A percentile compares a stretch with the other conserved stretches of the same genome.
Conservation (phyloP, 108 stramenopile species). For the Asterionellopsis glacialis region DNA sequence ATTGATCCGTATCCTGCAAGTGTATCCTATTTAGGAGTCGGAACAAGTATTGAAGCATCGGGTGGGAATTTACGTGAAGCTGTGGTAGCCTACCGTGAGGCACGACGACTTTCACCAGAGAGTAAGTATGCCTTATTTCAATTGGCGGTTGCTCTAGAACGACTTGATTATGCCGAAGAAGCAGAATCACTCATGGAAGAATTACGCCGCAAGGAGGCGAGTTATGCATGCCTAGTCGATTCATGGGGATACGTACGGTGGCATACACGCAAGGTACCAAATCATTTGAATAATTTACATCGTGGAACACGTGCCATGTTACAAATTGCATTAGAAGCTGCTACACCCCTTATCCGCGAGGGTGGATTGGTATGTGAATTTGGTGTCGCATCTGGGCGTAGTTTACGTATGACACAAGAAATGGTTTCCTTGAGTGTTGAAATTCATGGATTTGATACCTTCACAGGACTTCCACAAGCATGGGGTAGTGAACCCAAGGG, state of each 20-base stretch:
- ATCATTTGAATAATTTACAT: slow-evolving; percentile 58
- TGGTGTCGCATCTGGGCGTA: slow-evolving; percentile 76
- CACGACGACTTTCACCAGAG: slow-evolving; percentile 19
- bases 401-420: slow-evolving; percentile 78
- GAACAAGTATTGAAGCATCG: slow-evolving; percentile 56
- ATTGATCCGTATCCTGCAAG: slow-evolving; percentile 65
- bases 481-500: slow-evolving; percentile 81
- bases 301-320: slow-evolving; percentile 79
- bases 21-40: slow-evolving; percentile 64
- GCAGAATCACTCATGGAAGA: slow-evolving; percentile 67
- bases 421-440: slow-evolving; percentile 60
- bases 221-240: slow-evolving; percentile 65
- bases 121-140: slow-evolving; percentile 31
- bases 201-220: slow-evolving; percentile 59
- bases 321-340: slow-evolving; percentile 73
- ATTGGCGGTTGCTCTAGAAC: slow-evolving; percentile 76
- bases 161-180: slow-evolving; percentile 60
- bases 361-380: slow-evolving; percentile 83
- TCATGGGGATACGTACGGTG: slow-evolving; percentile 88
- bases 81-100: slow-evolving; percentile 57
- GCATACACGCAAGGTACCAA: slow-evolving; percentile 61
- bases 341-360: slow-evolving; percentile 60
- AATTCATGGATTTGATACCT: slow-evolving; percentile 88
- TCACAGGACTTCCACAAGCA: slow-evolving; percentile 80
- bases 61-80: slow-evolving; percentile 55